These are phyloP conservation scores for Eruca vesicaria DNA, from an alignment of 441 rosid species.

Conservation along the genomic window DNA sequence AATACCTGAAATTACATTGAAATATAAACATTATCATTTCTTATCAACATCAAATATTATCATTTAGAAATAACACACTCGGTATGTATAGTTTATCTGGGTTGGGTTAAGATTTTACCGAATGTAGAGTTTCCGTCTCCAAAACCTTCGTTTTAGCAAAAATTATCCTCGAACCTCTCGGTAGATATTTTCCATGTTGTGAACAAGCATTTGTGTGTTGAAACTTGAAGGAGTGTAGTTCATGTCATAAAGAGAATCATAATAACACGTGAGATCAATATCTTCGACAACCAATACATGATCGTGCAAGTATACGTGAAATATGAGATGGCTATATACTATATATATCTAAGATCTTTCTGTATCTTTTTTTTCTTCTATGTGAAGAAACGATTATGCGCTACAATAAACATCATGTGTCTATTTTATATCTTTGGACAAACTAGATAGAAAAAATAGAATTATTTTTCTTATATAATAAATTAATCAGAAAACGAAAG, in stretches of 20 bases:
- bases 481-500: not conserved
- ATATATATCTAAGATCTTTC: not conserved
- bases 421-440: too few species aligned
- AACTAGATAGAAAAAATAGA: not conserved
- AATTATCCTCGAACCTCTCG: not conserved
- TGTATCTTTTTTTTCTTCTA: not conserved
- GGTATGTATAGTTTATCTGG: too few species aligned
- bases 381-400: not conserved
- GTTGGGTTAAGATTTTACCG: too few species aligned
- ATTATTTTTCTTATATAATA: not conserved
- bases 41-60: too few species aligned
- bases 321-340: not conserved
- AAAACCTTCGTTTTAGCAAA: not conserved
- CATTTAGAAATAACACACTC: too few species aligned
- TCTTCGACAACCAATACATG: conserved; percentile 8
- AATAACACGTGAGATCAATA: conserved; percentile 12
- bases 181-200: too few species aligned
- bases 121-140: not conserved
- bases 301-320: not conserved
- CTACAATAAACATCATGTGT: not conserved
- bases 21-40: too few species aligned
- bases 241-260: not conserved
- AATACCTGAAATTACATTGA: too few species aligned
- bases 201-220: not conserved
- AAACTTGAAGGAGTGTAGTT: not conserved